Evolutionary conservation across 2,329 filamentous ascomycete genomes (phyloP).

Genomic region (Gliomastix tumulicola): DNA sequence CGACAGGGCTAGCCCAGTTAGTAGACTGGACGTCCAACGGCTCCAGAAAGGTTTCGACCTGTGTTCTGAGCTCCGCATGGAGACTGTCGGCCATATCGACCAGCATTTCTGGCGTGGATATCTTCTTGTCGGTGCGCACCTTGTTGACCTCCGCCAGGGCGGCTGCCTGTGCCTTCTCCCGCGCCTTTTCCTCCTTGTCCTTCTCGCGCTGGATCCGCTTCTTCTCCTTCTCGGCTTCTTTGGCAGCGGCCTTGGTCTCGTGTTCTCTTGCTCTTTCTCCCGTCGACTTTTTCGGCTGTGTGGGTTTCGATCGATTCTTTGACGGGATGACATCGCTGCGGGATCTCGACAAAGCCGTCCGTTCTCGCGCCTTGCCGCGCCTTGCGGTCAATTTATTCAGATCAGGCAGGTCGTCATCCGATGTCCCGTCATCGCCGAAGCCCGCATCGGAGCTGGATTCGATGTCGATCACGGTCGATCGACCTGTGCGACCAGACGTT

Average conservation of each 20-base stretch:
- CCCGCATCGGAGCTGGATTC: slow-evolving; percentile 18
- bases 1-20: slow-evolving; percentile 36
- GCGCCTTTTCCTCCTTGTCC: slow-evolving; percentile 53
- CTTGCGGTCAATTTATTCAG: slow-evolving; percentile 27
- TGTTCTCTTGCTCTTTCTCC: slow-evolving; percentile 32
- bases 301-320: slow-evolving; percentile 7
- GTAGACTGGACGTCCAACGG: slow-evolving; percentile 40
- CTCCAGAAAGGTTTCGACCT: slow-evolving; percentile 41
- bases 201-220: slow-evolving; percentile 50
- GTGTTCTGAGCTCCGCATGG: slow-evolving; percentile 33
- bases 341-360: slow-evolving; percentile 17
- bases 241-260: slow-evolving; percentile 37
- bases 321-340: slow-evolving; percentile 19
- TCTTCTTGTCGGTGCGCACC: slow-evolving; percentile 64
- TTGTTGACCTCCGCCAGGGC: slow-evolving; percentile 71
- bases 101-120: slow-evolving; percentile 71
- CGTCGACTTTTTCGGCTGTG: slow-evolving; percentile 17
- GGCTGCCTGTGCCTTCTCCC: slow-evolving; percentile 56
- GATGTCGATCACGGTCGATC: slow-evolving; percentile 25
- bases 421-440: too few species aligned
- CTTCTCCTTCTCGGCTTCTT: slow-evolving; percentile 46
- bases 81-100: slow-evolving; percentile 59
- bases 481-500: too few species aligned
- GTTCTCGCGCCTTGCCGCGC: slow-evolving; percentile 4
- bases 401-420: slow-evolving; percentile 43